phyloP scores from a whole-genome alignment of 108 stramenopile species.

The Schizochytrium sp. region DNA sequence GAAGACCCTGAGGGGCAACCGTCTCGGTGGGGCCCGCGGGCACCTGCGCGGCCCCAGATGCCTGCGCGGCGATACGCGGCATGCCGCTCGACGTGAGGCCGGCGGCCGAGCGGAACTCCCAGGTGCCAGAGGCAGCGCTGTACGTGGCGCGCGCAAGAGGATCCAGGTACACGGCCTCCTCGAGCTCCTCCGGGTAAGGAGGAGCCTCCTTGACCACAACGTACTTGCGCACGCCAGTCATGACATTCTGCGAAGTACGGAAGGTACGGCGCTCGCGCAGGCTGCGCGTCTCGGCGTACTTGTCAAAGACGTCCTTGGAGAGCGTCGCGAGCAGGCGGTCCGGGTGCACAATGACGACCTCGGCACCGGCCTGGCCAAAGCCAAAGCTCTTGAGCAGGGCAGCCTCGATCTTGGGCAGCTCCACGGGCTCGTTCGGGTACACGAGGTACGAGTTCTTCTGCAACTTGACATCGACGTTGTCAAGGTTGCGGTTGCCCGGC shows the following conservation, averaged over 20 bases:
- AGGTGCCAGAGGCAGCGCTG: not conserved
- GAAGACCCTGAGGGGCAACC: not conserved
- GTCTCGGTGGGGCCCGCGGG: too few species aligned
- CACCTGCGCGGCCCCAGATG: too few species aligned
- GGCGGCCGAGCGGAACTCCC: not conserved
- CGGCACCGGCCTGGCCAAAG: slow-evolving; percentile 27
- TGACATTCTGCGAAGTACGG: not conserved
- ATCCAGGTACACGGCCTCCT: slow-evolving; percentile 21
- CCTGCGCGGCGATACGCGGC: not conserved
- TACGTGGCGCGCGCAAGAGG: not conserved
- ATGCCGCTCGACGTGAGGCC: not conserved
- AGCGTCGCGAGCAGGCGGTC: not conserved
- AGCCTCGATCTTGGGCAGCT: not conserved
- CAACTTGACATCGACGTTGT: slow-evolving; percentile 10
- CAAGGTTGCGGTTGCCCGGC: slow-evolving; percentile 21
- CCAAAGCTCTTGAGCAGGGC: slow-evolving; percentile 27
- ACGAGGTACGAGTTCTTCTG: slow-evolving; percentile 12
- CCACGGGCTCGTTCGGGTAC: slow-evolving; percentile 12
- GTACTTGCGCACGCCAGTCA: not conserved
- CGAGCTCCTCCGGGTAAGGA: slow-evolving; percentile 2
- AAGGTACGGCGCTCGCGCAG: slow-evolving; percentile 5
- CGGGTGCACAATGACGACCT: slow-evolving; percentile 21
- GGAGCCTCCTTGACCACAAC: slow-evolving; percentile 5
- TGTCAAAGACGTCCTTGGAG: not conserved
- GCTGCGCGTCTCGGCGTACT: not conserved